Base-by-base conservation (phyloP, 345 rosid genomes). In the Lumnitzera racemosa region DNA sequence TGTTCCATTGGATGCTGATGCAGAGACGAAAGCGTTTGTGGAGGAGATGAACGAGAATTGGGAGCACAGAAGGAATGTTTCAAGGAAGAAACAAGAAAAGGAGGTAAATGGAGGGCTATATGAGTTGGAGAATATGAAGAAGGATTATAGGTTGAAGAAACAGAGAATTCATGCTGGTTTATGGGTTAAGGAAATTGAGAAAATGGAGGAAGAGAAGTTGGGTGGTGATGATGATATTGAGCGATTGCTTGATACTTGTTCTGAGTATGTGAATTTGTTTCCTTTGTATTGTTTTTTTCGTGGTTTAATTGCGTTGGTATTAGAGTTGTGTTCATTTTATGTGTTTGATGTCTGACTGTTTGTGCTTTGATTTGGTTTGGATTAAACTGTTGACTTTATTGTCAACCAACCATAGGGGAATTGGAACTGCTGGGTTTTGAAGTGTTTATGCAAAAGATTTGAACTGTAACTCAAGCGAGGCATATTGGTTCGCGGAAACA, bases 21-120 rank as follows among this genome's bases (percentile, higher is more conserved):
- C 81, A 0, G 92, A 87, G 71, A 82, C 94, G 31, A 89, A 89
- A 75, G 96, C 96, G 15, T 92, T 92, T 61, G 92, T 89, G 15
- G 96, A 89, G 70, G 96, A 91, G 50, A 89, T 89, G 98, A 80
- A 84, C 48, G 95, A 85, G 79, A 86, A 89, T 49, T 89, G 96
- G 95, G 57, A 78, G 12, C 86, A 89, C 83, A 76, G 96, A 73
- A 73, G 87, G 53, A 73, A 74, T 15, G 67, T 63, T 62, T 66
- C 70, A 15, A 78, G 56, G 55, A 74, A 73, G 68, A 70, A 64
- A 51, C 64, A 67, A 71, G 46, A 53, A 65, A 52, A 53, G 51
- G 69, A 24, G 2, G 58, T 14, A 0, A 69, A 61, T 11, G 57
- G 50, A 2, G 77, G 81, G 27, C 75, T 94, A 58, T 94, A 85